Conservation (phyloP, 352 stramenopile genomes). For the Phytopythium cucurbitacearum region DNA sequence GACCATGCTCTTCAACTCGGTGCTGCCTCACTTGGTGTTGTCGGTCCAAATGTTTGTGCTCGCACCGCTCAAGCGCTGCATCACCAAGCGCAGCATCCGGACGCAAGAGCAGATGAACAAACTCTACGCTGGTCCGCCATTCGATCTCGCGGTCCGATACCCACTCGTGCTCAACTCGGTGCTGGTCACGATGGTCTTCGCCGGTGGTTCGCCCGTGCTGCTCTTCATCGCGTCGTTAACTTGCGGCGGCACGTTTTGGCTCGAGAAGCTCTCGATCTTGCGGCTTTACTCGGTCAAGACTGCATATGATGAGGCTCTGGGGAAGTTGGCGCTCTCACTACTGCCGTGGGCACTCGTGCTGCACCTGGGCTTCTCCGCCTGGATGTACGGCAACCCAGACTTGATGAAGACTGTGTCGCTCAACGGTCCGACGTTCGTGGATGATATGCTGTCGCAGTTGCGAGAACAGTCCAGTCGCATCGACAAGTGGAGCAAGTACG, state of each 20-base stretch:
- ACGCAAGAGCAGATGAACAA: constrained; percentile 77
- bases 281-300: constrained; percentile 77
- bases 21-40: constrained; percentile 57
- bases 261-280: constrained; percentile 81
- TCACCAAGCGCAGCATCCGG: constrained; percentile 34
- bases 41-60: constrained; percentile 59
- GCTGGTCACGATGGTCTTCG: constrained; percentile 83
- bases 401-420: constrained; percentile 51
- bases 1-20: constrained; percentile 84
- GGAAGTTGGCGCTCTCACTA: constrained; percentile 46
- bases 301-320: constrained; percentile 74
- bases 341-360: constrained; percentile 68
- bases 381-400: constrained; percentile 82
- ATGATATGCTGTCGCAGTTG: constrained; percentile 22
- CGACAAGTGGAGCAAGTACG: constrained; percentile 41
- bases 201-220: constrained; percentile 72
- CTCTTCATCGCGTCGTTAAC: constrained; percentile 73
- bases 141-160: constrained; percentile 79
- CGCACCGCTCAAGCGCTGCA: constrained; percentile 36
- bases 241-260: constrained; percentile 59
- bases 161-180: constrained; percentile 82
- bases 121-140: constrained; percentile 64
- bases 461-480: constrained; percentile 34
- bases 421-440: constrained; percentile 29
- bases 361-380: constrained; percentile 72